Evolutionary conservation across 495 filamentous ascomycete species (phyloP).

Genomic region (Aspergillus cristatus): DNA sequence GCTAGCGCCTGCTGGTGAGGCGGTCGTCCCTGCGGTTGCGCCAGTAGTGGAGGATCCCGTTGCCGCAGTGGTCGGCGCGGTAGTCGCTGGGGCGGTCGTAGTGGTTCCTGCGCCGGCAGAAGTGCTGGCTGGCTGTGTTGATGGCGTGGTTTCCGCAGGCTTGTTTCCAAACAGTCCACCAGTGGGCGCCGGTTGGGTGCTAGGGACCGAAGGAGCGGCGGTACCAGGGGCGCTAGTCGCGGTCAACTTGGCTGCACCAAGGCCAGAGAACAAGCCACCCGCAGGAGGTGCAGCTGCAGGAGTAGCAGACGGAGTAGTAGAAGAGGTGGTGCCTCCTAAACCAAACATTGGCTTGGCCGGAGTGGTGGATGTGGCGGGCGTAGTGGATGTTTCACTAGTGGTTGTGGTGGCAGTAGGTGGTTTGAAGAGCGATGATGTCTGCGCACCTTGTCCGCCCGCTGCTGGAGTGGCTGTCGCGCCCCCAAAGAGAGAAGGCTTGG

Average conservation of each 20-base stretch:
- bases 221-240: constrained; percentile 20
- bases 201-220: constrained; percentile 18
- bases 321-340: constrained; percentile 26
- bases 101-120: constrained; percentile 1
- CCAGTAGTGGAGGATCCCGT: too few species aligned
- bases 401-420: constrained; percentile 14
- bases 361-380: constrained; percentile 26
- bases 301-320: constrained; percentile 28
- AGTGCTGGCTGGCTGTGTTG: constrained; percentile 17
- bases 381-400: constrained; percentile 17
- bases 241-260: constrained; percentile 28
- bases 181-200: constrained; percentile 14
- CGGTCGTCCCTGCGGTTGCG: constrained; percentile 11
- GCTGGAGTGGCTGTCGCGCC: constrained; percentile 11
- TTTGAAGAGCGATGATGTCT: constrained; percentile 32
- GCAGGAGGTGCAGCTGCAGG: constrained; percentile 26
- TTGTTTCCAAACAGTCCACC: constrained; percentile 22
- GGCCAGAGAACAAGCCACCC: constrained; percentile 27
- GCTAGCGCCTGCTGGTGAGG: constrained; percentile 23
- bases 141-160: constrained; percentile 15
- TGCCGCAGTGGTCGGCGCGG: too few species aligned
- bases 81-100: constrained; percentile 11
- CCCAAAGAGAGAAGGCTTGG: constrained; percentile 23
- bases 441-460: constrained; percentile 8
- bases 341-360: constrained; percentile 35